These are phyloP conservation scores for Sporothrix schenckii DNA, from an alignment of 2,329 filamentous ascomycete species.

Conservation along the genomic window DNA sequence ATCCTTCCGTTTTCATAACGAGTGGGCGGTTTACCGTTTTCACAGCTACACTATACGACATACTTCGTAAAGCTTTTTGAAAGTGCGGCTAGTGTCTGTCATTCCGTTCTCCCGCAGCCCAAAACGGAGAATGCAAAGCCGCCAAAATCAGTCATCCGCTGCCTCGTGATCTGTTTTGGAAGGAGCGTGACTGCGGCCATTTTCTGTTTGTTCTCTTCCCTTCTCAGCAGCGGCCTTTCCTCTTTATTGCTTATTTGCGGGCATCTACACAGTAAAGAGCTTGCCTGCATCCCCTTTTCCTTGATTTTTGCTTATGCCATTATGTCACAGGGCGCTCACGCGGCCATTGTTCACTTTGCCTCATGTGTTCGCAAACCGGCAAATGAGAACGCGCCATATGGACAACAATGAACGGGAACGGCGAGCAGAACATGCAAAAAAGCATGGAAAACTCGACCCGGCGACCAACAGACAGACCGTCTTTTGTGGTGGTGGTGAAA, in stretches of 20 bases:
- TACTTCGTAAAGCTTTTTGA: no score
- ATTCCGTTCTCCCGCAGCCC: neutral
- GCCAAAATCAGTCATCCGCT: conserved; percentile 12
- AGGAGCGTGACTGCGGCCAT: neutral
- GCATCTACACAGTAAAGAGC: no score
- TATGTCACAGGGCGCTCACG: conserved; percentile 5
- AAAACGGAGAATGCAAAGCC: conserved; percentile 17
- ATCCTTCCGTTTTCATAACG: conserved; percentile 3
- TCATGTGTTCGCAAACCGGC: neutral
- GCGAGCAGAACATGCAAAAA: neutral
- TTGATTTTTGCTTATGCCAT: neutral
- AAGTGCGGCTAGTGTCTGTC: no score
- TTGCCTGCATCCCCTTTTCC: neutral
- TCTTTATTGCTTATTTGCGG: conserved; percentile 1
- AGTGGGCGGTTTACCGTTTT: neutral
- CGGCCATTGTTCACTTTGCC: neutral
- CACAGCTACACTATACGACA: neutral
- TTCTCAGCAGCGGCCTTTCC: neutral
- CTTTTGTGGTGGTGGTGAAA: neutral
- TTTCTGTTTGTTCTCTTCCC: neutral
- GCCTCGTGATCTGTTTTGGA: conserved; percentile 2
- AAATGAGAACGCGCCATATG: conserved; percentile 22
- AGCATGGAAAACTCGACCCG: no score
- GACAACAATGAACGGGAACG: neutral
- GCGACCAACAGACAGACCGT: neutral